These are phyloP conservation scores for Penicillium frequentans DNA, from an alignment of 2,329 filamentous ascomycete genomes.

Conservation along the genomic window DNA sequence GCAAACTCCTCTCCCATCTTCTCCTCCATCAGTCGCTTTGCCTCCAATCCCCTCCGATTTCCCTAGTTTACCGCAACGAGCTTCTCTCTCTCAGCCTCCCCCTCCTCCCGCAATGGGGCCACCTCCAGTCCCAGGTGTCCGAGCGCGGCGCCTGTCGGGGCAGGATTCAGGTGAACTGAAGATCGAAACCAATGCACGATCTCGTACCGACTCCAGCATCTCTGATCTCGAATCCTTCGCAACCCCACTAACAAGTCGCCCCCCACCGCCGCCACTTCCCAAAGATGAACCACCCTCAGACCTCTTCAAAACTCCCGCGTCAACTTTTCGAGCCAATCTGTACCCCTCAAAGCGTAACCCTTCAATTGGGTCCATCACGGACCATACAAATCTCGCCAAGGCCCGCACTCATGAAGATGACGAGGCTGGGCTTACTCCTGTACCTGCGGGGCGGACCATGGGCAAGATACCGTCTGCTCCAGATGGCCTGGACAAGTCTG, in stretches of 20 bases:
- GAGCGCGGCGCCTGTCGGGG: constrained; percentile 75
- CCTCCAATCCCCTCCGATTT: constrained; percentile 43
- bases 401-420: constrained; percentile 47
- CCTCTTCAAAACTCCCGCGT: constrained; percentile 12
- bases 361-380: constrained; percentile 37
- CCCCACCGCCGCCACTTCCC: constrained; percentile 30
- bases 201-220: constrained; percentile 9
- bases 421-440: constrained; percentile 30
- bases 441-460: constrained; percentile 36
- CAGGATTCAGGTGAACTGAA: constrained; percentile 80
- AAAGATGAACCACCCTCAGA: constrained; percentile 27
- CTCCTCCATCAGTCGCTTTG: constrained; percentile 42
- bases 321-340: constrained; percentile 17
- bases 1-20: constrained; percentile 33
- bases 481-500: constrained; percentile 62
- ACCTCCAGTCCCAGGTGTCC: constrained; percentile 54
- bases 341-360: constrained; percentile 31
- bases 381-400: constrained; percentile 45
- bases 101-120: constrained; percentile 21
- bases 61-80: constrained; percentile 19
- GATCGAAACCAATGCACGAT: constrained; percentile 70
- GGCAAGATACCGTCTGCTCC: constrained; percentile 43
- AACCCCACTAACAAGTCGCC: constrained; percentile 21
- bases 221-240: constrained; percentile 30
- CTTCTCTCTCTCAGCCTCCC: constrained; percentile 16